A percentile compares a stretch with the other conserved stretches of the same genome.
Evolutionary conservation across 1,139 yeast species (phyloP).

Genomic region (Saccharomyces hybrid): DNA sequence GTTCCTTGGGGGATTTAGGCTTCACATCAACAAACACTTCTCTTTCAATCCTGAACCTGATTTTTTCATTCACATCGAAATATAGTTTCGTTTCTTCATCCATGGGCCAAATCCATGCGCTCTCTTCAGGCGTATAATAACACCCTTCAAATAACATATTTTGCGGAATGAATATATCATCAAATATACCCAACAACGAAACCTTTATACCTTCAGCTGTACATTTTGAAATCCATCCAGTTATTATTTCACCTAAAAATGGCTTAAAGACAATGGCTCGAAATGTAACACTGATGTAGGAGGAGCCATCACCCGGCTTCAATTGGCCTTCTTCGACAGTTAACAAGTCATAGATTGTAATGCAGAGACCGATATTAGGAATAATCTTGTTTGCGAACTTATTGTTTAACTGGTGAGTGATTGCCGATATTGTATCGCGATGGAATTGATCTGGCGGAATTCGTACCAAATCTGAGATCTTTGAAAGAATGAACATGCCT

Average conservation of each 20-base stretch:
- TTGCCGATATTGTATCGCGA: conserved; percentile 52
- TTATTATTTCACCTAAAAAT: conserved; percentile 84
- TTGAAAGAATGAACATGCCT: conserved; percentile 74
- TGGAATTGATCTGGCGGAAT: conserved; percentile 82
- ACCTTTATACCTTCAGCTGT: conserved; percentile 76
- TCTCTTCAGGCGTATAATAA: conserved; percentile 61
- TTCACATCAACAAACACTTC: conserved; percentile 77
- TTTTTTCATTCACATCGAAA: conserved; percentile 82
- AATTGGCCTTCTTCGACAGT: conserved; percentile 79
- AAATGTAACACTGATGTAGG: conserved; percentile 68
- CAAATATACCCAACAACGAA: conserved; percentile 63
- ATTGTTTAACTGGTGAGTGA: conserved; percentile 71
- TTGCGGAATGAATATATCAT: conserved; percentile 84
- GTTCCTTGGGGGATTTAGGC: conserved; percentile 60
- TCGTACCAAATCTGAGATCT: conserved; percentile 73
- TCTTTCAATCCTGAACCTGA: conserved; percentile 83
- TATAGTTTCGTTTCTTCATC: conserved; percentile 68
- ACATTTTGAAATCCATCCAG: conserved; percentile 90
- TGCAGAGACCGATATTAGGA: conserved; percentile 73
- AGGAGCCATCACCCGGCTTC: conserved; percentile 94
- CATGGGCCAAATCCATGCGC: conserved; percentile 92
- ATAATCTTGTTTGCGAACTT: conserved; percentile 82
- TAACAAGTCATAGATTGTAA: conserved; percentile 76
- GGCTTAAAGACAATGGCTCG: conserved; percentile 84
- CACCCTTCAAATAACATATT: conserved; percentile 73